Evolutionary conservation across 208 protist species (phyloP).

Genomic region (Crithidia thermophila): DNA sequence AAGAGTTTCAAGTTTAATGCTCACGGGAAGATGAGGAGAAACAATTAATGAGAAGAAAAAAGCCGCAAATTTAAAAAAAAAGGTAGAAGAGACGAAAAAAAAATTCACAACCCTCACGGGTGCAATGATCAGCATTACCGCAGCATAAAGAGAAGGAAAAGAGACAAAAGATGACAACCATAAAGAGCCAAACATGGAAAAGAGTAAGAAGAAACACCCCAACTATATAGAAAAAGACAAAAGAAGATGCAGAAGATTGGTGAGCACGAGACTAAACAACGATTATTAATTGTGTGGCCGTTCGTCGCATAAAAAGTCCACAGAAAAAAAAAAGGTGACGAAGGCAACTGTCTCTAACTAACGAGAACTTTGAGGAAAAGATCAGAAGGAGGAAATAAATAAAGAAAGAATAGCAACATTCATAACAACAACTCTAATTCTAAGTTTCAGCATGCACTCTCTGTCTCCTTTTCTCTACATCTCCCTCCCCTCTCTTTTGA

Average conservation of each 20-base stretch:
- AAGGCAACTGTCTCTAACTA: no score
- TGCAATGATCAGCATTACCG: not conserved
- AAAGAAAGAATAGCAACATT: no score
- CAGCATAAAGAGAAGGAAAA: slow-evolving; percentile 1
- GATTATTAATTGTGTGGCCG: no score
- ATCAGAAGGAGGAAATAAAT: no score
- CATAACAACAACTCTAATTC: no score
- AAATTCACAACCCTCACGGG: not conserved
- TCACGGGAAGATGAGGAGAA: slow-evolving; percentile 6
- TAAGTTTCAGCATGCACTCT: no score
- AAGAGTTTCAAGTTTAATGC: not conserved
- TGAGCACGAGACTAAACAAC: not conserved
- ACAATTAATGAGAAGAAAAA: not conserved
- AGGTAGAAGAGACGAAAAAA: not conserved
- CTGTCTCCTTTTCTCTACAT: no score
- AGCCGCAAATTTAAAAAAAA: not conserved
- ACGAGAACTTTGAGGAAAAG: no score
- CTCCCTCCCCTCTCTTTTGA: no score
- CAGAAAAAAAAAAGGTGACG: no score
- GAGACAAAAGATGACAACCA: not conserved
- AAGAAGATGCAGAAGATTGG: slow-evolving; percentile 4
- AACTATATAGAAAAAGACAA: not conserved
- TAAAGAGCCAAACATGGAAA: slow-evolving; percentile 7
- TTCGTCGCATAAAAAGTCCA: no score
- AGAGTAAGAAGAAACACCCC: not conserved